Conservation (phyloP, 169 alveolate genomes). For the Nephromyces sp. region DNA sequence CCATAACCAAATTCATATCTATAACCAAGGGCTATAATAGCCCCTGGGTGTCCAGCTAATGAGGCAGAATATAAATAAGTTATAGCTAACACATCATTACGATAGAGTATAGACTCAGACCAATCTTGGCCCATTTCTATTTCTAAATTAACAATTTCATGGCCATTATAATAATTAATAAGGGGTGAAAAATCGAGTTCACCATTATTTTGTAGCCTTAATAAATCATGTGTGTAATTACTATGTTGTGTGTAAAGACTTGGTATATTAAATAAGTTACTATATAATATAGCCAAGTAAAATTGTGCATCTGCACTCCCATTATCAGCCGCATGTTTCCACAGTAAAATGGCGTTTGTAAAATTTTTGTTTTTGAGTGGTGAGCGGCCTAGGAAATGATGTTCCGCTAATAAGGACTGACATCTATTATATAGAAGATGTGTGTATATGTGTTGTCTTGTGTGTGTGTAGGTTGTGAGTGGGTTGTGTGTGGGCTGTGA, state of each 20-base stretch:
- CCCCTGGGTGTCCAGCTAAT: constrained; percentile 7
- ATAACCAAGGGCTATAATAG: constrained; percentile 17
- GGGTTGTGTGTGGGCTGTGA: too few relatives aligned
- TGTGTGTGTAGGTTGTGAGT: too few relatives aligned
- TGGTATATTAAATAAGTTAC: background rate
- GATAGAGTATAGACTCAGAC: background rate
- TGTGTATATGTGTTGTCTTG: too few relatives aligned
- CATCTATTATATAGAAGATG: background rate
- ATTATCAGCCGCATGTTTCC: constrained; percentile 1
- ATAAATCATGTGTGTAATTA: background rate
- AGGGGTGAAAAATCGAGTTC: background rate
- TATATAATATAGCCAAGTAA: background rate
- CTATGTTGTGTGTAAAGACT: background rate
- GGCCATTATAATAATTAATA: background rate
- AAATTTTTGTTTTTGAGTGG: background rate
- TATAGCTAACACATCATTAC: background rate
- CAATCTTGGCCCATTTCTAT: background rate
- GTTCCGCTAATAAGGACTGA: background rate
- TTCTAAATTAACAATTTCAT: background rate
- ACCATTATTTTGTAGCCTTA: too few relatives aligned
- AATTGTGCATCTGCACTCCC: constrained; percentile 13
- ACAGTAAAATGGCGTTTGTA: background rate
- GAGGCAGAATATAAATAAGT: background rate
- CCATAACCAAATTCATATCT: constrained; percentile 13
- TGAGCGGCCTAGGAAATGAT: background rate